Evolutionary conservation across 306 rosid species (phyloP), one percentile per base, ranked within the genome.

Genomic region (Clitoria ternatea): DNA sequence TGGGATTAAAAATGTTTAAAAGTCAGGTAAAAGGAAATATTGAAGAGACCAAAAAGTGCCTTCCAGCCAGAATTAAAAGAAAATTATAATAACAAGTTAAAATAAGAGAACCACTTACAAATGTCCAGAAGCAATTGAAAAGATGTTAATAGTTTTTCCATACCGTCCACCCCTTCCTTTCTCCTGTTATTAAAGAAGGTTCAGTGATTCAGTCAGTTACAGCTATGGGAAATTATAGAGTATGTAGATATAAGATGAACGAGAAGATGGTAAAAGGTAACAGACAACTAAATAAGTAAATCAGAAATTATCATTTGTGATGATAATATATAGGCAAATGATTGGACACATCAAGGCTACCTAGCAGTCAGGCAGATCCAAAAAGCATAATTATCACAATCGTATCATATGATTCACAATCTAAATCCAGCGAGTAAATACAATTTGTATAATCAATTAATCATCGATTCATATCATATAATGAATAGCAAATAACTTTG

Each of bases 121-220:
- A 84, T 95, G 99, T 54, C 99, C 97, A 48, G 99, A 95, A 70
- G 99, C 99, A 69, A 95, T 89, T 70, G 99, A 95, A 69, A 95
- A 95, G 18, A 91, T 91, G 76, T 91, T 91, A 73, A 95, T 95
- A 13, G 93, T 85, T 83, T 84, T 91, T 52, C 99, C 99, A 65
- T 29, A 86, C 11, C 97, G 91, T 69, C 91, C 84, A 56, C 80
- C 88, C 77, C 33, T 85, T 60, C 81, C 83, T 50, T 80, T 79
- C 76, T 83, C 95, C 99, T 94, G 20, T 78, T 48, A 49, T 43
- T 66, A 32, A 37, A 74, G 70, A 64, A 39, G 66, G n/a, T 50
- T 48, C 20, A 68, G 45, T 55, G 66, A 12, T 50, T 48, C 20
- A 68, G 45, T 55, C 42, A 9, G 37, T 70, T 63, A 82, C 27